Evolutionary conservation across 768 basidiomycete species (phyloP).

Genomic region (Leucocoprinus birnbaumii): DNA sequence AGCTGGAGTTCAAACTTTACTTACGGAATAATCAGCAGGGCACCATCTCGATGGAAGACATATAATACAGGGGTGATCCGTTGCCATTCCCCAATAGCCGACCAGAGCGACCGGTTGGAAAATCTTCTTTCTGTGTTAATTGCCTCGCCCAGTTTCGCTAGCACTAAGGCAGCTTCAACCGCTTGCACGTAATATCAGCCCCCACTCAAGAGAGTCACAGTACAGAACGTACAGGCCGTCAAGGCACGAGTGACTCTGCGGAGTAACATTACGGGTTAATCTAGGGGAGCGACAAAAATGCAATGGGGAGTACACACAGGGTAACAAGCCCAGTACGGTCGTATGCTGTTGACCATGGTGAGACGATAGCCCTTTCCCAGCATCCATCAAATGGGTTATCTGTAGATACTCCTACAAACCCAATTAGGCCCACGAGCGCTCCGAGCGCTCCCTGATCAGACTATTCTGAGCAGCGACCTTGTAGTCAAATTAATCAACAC

Average conservation of each 20-base stretch:
- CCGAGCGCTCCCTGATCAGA: background rate
- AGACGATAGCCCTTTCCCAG: background rate
- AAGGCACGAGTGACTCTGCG: background rate
- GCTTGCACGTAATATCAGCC: background rate
- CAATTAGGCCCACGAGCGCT: background rate
- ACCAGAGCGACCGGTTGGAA: background rate
- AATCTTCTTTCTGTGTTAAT: background rate
- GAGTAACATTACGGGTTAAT: background rate
- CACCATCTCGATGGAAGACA: background rate
- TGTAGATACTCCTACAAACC: background rate
- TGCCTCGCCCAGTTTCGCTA: background rate
- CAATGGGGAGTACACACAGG: background rate
- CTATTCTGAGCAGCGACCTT: background rate
- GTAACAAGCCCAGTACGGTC: background rate
- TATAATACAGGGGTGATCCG: background rate
- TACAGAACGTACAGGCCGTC: background rate
- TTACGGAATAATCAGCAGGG: background rate
- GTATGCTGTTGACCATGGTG: background rate
- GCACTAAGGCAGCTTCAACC: background rate
- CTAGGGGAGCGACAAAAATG: too few relatives aligned
- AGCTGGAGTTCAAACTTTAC: background rate
- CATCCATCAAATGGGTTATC: background rate
- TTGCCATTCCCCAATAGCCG: background rate
- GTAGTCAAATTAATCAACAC: background rate
- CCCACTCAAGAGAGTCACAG: background rate